Percentiles rank a stretch among this genome's conserved stretches.
Conservation (phyloP, 257 asterid species). For the Craterostigma plantagineum region DNA sequence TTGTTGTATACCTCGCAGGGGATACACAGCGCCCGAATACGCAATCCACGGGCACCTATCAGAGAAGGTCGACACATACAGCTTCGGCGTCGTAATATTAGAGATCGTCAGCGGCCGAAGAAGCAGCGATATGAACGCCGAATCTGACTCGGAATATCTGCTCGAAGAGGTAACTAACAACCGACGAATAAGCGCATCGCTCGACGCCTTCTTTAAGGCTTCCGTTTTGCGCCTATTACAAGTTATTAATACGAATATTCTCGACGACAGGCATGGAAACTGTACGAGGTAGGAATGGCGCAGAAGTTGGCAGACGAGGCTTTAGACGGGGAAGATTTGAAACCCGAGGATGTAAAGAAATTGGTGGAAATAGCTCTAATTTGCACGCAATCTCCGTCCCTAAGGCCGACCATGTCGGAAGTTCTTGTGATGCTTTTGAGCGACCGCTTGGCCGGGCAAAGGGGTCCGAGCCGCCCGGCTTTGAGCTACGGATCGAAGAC, state of each 20-base stretch:
- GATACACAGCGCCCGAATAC: conserved; percentile 79
- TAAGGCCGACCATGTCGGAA: conserved; percentile 75
- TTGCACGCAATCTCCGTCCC: conserved; percentile 58
- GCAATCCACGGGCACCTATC: conserved; percentile 72
- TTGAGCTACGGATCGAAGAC: conserved; percentile 12
- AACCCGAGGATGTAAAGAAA: conserved; percentile 35
- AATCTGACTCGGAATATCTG: conserved; percentile 41
- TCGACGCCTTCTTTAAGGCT: no score
- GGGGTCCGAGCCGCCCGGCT: conserved; percentile 18
- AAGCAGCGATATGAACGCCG: conserved; percentile 25
- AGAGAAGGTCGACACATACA: conserved; percentile 67
- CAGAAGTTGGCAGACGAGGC: conserved; percentile 40
- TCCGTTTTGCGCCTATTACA: no score
- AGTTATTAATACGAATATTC: neutral
- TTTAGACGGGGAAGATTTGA: conserved; percentile 27
- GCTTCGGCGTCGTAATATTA: conserved; percentile 60
- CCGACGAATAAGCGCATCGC: no score
- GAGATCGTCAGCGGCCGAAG: conserved; percentile 65
- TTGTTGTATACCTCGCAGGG: conserved; percentile 21
- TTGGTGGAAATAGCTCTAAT: conserved; percentile 43
- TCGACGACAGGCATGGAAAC: conserved; percentile 53
- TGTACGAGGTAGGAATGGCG: conserved; percentile 35
- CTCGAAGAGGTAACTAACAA: conserved; percentile 63
- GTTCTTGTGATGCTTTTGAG: conserved; percentile 46
- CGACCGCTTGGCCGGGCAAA: conserved; percentile 14